Conservation (phyloP, 768 basidiomycete species). For the Piloderma croceum region DNA sequence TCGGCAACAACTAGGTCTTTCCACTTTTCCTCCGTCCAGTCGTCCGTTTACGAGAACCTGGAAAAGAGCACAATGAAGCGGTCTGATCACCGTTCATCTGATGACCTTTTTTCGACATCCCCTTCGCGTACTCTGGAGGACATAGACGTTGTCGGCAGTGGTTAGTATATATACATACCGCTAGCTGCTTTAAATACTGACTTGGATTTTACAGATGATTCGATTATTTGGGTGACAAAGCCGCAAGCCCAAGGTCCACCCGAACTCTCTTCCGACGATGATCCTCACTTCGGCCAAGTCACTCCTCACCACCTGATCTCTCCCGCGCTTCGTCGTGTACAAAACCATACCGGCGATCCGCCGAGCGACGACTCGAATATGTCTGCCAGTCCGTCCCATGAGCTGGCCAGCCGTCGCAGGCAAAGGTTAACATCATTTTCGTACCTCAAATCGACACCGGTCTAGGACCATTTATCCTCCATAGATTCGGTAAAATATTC, state of each 20-base stretch:
- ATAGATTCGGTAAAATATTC: no score
- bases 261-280: conserved; percentile 59
- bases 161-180: no score
- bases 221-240: no score
- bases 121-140: conserved; percentile 19
- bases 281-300: conserved; percentile 57
- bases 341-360: conserved; percentile 29
- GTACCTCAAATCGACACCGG: no score
- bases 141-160: conserved; percentile 28
- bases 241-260: conserved; percentile 11
- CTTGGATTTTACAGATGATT: no score
- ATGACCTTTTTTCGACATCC: conserved; percentile 9
- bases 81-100: conserved; percentile 17
- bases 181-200: no score
- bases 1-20: background rate
- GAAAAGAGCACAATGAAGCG: conserved; percentile 17
- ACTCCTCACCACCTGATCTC: conserved; percentile 68
- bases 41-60: conserved; percentile 9
- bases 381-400: conserved; percentile 44
- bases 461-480: no score
- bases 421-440: conserved; percentile 28
- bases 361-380: conserved; percentile 43
- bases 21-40: no score
- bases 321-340: conserved; percentile 43
- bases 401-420: conserved; percentile 35